Conservation (phyloP, 805 yeast species). For the Candida ponderosae region DNA sequence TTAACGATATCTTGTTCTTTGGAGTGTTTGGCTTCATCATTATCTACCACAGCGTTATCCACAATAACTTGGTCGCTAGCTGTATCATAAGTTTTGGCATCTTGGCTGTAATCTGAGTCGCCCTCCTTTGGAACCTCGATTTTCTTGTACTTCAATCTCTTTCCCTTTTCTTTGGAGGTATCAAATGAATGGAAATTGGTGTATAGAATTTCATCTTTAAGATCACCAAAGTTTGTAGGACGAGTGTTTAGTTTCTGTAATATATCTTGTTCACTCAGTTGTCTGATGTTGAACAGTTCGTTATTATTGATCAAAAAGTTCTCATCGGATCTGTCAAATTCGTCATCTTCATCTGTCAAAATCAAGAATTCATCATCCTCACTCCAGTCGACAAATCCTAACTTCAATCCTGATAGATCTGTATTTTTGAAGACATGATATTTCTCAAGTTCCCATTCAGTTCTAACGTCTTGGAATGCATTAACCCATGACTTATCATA, state of each 20-base stretch:
- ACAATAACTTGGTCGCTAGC: constrained; percentile 13
- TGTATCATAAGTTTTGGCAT: constrained; percentile 11
- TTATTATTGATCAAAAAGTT: constrained; percentile 13
- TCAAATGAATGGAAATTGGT: constrained; percentile 11
- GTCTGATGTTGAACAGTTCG: constrained; percentile 6
- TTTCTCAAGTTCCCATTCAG: constrained; percentile 68
- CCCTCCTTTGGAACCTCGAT: constrained; percentile 5
- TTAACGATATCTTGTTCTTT: constrained; percentile 7
- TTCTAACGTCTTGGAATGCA: constrained; percentile 71
- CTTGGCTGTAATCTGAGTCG: constrained; percentile 5
- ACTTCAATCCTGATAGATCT: constrained; percentile 44
- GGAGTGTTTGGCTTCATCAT: not conserved
- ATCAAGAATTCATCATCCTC: constrained; percentile 40
- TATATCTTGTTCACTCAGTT: constrained; percentile 10
- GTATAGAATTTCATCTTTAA: constrained; percentile 11
- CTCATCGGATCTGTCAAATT: constrained; percentile 8
- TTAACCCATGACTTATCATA: constrained; percentile 67
- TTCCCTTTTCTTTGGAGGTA: constrained; percentile 9
- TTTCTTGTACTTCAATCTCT: constrained; percentile 15
- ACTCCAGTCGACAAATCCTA: constrained; percentile 60
- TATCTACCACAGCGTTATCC: constrained; percentile 1
- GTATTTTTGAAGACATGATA: constrained; percentile 68
- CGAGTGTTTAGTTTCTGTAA: constrained; percentile 11
- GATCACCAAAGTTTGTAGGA: constrained; percentile 13
- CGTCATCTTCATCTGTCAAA: constrained; percentile 15